Evolutionary conservation across 1,139 yeast genomes (phyloP).

Genomic region (Yamadazyma triangularis): DNA sequence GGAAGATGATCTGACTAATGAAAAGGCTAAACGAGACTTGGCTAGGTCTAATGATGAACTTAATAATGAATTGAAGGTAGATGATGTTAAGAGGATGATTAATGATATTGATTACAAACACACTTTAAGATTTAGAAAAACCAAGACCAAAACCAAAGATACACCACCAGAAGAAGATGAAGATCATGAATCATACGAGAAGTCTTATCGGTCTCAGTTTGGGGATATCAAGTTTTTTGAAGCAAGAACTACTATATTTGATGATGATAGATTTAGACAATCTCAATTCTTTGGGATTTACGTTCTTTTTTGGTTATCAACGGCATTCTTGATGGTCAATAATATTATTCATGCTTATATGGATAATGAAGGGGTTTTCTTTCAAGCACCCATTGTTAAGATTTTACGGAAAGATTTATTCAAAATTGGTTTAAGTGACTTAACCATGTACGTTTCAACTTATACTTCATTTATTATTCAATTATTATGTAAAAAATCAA

Average conservation of each 20-base stretch:
- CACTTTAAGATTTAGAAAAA: conserved; percentile 6
- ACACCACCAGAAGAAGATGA: conserved; percentile 1
- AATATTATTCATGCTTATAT: conserved; percentile 41
- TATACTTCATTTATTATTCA: conserved; percentile 60
- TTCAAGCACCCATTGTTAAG: conserved; percentile 47
- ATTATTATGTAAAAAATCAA: conserved; percentile 33
- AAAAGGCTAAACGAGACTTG: conserved; percentile 2
- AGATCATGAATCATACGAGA: conserved; percentile 1
- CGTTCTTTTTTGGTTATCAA: conserved; percentile 64
- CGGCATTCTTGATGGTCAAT: conserved; percentile 49
- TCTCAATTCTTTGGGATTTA: conserved; percentile 61
- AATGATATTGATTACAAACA: conserved; percentile 8
- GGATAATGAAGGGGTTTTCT: conserved; percentile 20
- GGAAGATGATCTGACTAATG: conserved; percentile 3
- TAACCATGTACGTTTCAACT: conserved; percentile 60
- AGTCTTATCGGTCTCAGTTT: conserved; percentile 20
- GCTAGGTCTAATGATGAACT: neutral
- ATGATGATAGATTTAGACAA: conserved; percentile 31
- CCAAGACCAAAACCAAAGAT: conserved; percentile 1
- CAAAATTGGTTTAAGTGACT: conserved; percentile 65
- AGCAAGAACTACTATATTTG: conserved; percentile 46
- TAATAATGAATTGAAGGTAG: conserved; percentile 5
- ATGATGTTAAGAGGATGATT: conserved; percentile 8
- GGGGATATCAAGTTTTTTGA: conserved; percentile 42
- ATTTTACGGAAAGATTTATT: conserved; percentile 52